Percentiles rank a stretch among this genome's conserved stretches.
Conservation (phyloP, 768 basidiomycete species). For the Leccinellum luteum region DNA sequence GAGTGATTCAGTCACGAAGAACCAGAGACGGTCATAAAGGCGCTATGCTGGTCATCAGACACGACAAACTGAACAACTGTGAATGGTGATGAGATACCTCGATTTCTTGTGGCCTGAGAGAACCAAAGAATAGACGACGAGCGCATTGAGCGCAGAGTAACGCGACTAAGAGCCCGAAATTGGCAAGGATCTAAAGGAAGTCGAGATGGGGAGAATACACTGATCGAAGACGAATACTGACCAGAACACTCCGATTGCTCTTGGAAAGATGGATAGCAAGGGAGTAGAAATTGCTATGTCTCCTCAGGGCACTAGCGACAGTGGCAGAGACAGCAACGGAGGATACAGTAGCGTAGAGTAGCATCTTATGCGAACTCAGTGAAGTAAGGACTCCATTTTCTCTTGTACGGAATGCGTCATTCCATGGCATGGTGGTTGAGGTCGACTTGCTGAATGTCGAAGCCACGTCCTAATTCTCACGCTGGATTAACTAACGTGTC, state of each 20-base stretch:
- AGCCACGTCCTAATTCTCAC: slow-evolving; percentile 23
- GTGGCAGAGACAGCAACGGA: slow-evolving; percentile 67
- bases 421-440: slow-evolving; percentile 43
- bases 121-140: slow-evolving; percentile 89
- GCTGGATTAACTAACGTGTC: too few species aligned
- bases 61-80: neutral
- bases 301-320: slow-evolving; percentile 75
- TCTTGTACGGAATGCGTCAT: slow-evolving; percentile 48
- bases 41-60: slow-evolving; percentile 52
- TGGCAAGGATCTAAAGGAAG: slow-evolving; percentile 72
- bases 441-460: neutral
- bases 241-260: slow-evolving; percentile 90
- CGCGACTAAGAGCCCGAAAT: slow-evolving; percentile 80
- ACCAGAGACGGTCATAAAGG: slow-evolving; percentile 94
- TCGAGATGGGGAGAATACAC: slow-evolving; percentile 2
- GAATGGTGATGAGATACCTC: slow-evolving; percentile 57
- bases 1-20: slow-evolving; percentile 95
- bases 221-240: slow-evolving; percentile 35
- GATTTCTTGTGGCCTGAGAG: slow-evolving; percentile 81
- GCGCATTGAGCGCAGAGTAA: slow-evolving; percentile 73
- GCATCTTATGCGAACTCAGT: slow-evolving; percentile 59
- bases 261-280: slow-evolving; percentile 90
- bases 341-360: slow-evolving; percentile 69
- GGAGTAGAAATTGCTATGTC: slow-evolving; percentile 90
- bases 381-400: slow-evolving; percentile 48